A percentile compares a stretch with the other conserved stretches of the same genome.
phyloP scores from a whole-genome alignment of 768 basidiomycete genomes.

The Pleurotus giganteus region DNA sequence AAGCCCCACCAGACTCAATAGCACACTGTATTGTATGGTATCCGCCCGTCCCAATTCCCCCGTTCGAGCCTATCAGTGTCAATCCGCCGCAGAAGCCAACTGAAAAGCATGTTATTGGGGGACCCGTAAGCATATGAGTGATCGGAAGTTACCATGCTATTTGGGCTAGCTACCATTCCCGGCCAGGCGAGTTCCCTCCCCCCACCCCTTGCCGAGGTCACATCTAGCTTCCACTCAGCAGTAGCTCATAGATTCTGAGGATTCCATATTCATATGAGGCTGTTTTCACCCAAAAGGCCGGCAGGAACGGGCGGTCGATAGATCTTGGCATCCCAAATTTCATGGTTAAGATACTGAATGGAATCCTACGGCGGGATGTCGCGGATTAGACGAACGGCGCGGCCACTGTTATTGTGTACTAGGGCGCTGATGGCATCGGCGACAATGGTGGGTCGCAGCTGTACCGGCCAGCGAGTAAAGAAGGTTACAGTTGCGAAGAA shows the following conservation, averaged over 20 bases:
- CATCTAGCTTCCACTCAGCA: no score
- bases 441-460: not conserved
- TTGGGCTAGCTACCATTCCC: not conserved
- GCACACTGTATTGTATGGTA: not conserved
- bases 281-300: not conserved
- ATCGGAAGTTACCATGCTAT: not conserved
- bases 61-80: conserved; percentile 3
- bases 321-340: not conserved
- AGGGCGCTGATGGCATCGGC: conserved; percentile 1
- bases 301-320: not conserved
- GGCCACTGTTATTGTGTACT: not conserved
- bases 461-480: not conserved
- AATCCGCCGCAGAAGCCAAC: conserved; percentile 6
- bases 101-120: not conserved
- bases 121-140: not conserved
- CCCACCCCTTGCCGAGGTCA: no score
- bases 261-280: no score
- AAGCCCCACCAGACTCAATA: not conserved
- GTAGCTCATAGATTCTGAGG: no score
- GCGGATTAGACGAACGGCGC: not conserved
- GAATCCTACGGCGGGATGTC: conserved; percentile 4
- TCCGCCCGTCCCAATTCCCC: not conserved
- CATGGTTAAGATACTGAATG: not conserved
- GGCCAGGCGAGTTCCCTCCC: not conserved
- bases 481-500: no score